These are phyloP conservation scores for Ogataea nakhonphanomensis DNA, from an alignment of 805 yeast genomes.

Conservation along the genomic window DNA sequence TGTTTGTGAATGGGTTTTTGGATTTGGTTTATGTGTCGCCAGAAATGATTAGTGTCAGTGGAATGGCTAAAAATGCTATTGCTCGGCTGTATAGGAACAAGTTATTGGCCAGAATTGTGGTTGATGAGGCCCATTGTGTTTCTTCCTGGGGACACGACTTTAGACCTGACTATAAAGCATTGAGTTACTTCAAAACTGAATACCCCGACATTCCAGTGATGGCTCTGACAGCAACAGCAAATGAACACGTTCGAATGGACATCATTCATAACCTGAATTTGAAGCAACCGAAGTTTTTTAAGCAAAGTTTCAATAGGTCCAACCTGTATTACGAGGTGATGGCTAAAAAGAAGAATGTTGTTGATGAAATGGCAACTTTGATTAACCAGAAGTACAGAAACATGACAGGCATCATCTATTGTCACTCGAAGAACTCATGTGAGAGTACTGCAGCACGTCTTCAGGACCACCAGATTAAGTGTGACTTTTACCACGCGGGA, in stretches of 20 bases:
- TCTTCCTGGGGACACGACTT: constrained; percentile 99
- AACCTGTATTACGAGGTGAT: constrained; percentile 78
- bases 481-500: constrained; percentile 92
- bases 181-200: constrained; percentile 65
- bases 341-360: constrained; percentile 54
- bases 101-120: constrained; percentile 77
- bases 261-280: constrained; percentile 74
- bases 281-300: constrained; percentile 58
- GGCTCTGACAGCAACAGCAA: constrained; percentile 98
- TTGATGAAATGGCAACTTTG: constrained; percentile 57
- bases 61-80: constrained; percentile 62
- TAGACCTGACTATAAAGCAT: constrained; percentile 88
- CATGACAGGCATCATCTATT: constrained; percentile 85
- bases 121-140: constrained; percentile 98
- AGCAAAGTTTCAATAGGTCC: constrained; percentile 89
- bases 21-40: constrained; percentile 88
- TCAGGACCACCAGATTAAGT: constrained; percentile 54
- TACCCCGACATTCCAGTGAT: constrained; percentile 84
- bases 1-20: constrained; percentile 62
- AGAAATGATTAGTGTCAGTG: constrained; percentile 83
- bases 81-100: constrained; percentile 49
- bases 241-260: constrained; percentile 82
- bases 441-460: constrained; percentile 72
- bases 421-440: constrained; percentile 86
- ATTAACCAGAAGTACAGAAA: constrained; percentile 49